Base-by-base conservation (phyloP, 1,284 basidiomycete species). In the Moniliella sp. region DNA sequence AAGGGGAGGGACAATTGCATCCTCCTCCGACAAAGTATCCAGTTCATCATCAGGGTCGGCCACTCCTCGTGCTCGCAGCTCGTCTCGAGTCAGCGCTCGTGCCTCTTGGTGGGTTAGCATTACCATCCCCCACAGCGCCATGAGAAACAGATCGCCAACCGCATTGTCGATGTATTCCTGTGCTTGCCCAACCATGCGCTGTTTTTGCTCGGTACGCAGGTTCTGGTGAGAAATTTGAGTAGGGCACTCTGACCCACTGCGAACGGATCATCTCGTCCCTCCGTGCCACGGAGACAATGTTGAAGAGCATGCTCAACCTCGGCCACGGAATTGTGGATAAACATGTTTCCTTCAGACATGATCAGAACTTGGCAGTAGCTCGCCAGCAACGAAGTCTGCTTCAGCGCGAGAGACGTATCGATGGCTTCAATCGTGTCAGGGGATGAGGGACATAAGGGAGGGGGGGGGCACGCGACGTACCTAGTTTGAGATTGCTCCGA, bases 131-230 rank as follows among this genome's bases (percentile, higher is more conserved):
- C 55, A 58, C 1, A 58, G 27, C 12, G 53, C 40, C 41, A 52
- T 43, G 11, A 58, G 37, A 9, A 58, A 14, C 11, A 58, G 36
- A 39, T 58, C 55, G n/a, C 40, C 40, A 12, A 42, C 35, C 2
- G 53, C 48, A 21, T 58, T 58, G 5, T 45, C 37, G 17, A 58
- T 40, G 29, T 18, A 52, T 26, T 58, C 55, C 16, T 55, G n/a
- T n/a, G n/a, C 42, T 4, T 57, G 48, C 3, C 45, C 41, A 0
- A 53, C 51, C 3, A 53, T 42, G 9, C 41, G 38, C 18, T 43
- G 39, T n/a, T 19, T 30, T n/a, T n/a, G n/a, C 29, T 45, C 43
- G 25, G 45, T 38, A 13, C 39, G 18, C 13, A 48, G 35, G 35
- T 33, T 14, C 42, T 41, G 12, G 45, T 55, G 4, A 57, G 42